These are phyloP conservation scores for Cephalotrichum gorgonifer DNA, from an alignment of 2,329 filamentous ascomycete species.

Conservation along the genomic window DNA sequence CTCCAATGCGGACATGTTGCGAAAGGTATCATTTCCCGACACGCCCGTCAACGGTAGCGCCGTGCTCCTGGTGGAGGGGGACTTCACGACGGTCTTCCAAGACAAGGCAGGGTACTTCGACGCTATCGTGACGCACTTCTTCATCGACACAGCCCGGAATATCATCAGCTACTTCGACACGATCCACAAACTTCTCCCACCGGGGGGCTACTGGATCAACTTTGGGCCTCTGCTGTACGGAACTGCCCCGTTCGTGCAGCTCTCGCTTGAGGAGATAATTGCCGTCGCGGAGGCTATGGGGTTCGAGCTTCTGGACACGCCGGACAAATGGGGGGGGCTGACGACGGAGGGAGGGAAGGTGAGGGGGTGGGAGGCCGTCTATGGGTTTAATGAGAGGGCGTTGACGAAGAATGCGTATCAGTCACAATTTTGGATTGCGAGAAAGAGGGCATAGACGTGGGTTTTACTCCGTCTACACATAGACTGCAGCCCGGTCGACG, in stretches of 20 bases:
- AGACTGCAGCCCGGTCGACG: no score
- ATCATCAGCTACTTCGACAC: constrained; percentile 43
- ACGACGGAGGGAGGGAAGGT: constrained; percentile 31
- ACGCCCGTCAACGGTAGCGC: constrained; percentile 18
- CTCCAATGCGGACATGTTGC: constrained; percentile 33
- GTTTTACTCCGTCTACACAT: no score
- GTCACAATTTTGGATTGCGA: constrained; percentile 44
- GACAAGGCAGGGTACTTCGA: constrained; percentile 26
- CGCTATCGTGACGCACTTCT: constrained; percentile 44
- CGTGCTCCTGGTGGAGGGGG: constrained; percentile 42
- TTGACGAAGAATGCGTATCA: constrained; percentile 42
- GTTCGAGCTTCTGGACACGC: constrained; percentile 36
- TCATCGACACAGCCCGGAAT: constrained; percentile 51
- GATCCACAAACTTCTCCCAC: constrained; percentile 33
- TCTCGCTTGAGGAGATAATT: constrained; percentile 43
- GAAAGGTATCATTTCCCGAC: constrained; percentile 35
- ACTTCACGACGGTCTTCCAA: constrained; percentile 36
- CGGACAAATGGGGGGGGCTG: constrained; percentile 26
- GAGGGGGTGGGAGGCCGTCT: constrained; percentile 35
- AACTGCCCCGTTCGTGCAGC: constrained; percentile 40
- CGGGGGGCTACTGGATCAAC: constrained; percentile 44
- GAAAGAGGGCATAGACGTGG: constrained; percentile 11
- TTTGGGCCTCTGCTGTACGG: constrained; percentile 46
- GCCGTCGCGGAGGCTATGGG: constrained; percentile 35
- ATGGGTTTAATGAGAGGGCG: constrained; percentile 39